Conservation (phyloP, 2,329 filamentous ascomycete genomes). For the Phyllosticta paracitricarpa region DNA sequence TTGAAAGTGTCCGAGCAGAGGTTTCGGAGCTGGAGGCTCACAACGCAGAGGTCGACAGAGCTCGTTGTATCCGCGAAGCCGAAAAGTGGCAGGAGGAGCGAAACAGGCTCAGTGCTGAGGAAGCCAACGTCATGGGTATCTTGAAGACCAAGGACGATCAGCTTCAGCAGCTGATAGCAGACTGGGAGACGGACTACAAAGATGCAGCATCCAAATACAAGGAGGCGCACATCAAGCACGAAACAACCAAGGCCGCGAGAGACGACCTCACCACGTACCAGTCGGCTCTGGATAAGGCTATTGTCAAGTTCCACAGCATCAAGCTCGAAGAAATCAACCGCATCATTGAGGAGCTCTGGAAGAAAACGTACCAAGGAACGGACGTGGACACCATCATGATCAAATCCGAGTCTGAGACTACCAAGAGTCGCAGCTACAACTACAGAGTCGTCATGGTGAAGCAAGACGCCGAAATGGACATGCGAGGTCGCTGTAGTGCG, state of each 20-base stretch:
- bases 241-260: constrained; percentile 84
- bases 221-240: constrained; percentile 79
- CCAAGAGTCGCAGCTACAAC: constrained; percentile 78
- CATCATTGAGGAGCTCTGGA: constrained; percentile 94
- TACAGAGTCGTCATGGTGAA: constrained; percentile 98
- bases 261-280: constrained; percentile 80
- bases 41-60: constrained; percentile 74
- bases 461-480: constrained; percentile 96
- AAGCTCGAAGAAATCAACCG: constrained; percentile 99
- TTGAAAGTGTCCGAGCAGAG: constrained; percentile 57
- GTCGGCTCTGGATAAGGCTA: constrained; percentile 81
- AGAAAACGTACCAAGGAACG: constrained; percentile 89
- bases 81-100: constrained; percentile 55
- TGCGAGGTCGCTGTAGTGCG: constrained; percentile 93
- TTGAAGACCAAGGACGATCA: constrained; percentile 81
- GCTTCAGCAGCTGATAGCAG: constrained; percentile 58
- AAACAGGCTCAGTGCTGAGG: constrained; percentile 61
- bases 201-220: constrained; percentile 72
- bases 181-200: constrained; percentile 82
- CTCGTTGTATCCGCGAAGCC: constrained; percentile 62
- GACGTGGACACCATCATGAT: constrained; percentile 97
- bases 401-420: constrained; percentile 75
- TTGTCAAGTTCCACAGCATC: constrained; percentile 90
- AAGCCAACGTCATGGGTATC: constrained; percentile 62
- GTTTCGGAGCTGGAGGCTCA: constrained; percentile 66